phyloP scores from a whole-genome alignment of 257 asterid genomes.

The Cruciata laevipes region DNA sequence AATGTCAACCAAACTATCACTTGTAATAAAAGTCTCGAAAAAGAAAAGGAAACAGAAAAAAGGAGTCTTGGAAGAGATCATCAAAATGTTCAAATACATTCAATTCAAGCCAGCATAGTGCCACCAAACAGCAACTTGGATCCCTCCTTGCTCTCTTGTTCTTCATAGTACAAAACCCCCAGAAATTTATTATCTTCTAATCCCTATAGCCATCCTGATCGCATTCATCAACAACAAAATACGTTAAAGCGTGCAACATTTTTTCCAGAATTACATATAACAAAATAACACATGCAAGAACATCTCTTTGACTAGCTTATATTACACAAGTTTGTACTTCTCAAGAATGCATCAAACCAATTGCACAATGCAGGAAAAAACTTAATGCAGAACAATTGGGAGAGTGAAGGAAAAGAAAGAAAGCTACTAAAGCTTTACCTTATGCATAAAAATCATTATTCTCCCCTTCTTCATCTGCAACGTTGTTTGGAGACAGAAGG shows the following conservation, averaged over 20 bases:
- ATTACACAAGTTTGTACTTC: neutral
- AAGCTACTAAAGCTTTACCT: neutral
- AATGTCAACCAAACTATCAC: no score
- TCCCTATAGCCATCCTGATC: no score
- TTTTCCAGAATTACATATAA: neutral
- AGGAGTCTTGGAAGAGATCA: no score
- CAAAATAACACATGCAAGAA: neutral
- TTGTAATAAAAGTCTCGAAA: neutral
- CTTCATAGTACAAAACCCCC: no score
- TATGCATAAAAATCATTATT: neutral
- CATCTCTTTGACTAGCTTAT: neutral
- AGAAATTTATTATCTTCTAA: no score
- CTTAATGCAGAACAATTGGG: neutral
- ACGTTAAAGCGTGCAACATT: neutral
- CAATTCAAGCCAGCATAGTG: no score
- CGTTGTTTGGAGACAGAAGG: constrained; percentile 17
- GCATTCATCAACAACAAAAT: neutral
- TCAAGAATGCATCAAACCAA: neutral
- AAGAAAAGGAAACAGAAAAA: no score
- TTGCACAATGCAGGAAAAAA: no score
- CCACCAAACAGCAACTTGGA: neutral
- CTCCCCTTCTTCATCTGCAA: neutral
- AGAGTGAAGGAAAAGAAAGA: neutral
- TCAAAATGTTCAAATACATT: neutral
- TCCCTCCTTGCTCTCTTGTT: neutral